Evolutionary conservation across 1,284 basidiomycete species (phyloP), one percentile per base, ranked within the genome.

Genomic region (Ceratobasidium sp.): DNA sequence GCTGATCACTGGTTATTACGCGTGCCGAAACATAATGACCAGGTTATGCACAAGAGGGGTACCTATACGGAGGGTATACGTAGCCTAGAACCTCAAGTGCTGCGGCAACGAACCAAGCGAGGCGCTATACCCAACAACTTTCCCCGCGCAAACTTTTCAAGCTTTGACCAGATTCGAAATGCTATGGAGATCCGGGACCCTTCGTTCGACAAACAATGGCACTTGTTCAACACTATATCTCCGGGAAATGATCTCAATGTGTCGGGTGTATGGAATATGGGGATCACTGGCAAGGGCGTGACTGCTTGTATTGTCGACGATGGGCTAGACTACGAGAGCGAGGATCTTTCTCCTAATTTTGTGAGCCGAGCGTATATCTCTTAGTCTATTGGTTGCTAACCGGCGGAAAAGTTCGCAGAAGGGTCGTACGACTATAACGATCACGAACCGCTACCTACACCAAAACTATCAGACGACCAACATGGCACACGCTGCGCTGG

Each of bases 401-500:
- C 6, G 42, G 26, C 57, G 57, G 50, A 57, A 0, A 82, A 98
- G 96, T 96, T 93, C 83, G 91, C 93, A 10, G 92, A 91, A 57
- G 93, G 97, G 77, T 99, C 97, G 0, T 96, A 96, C 84, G 97
- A 99, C 85, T 99, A 96, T 85, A 99, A 99, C 84, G 95, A 98
- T 83, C 96, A 99, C 83, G 91, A 91, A 48, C 88, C 91, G 10
- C 87, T 98, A 12, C 98, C 98, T 3, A 93, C 93, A 57, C 98
- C 98, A 0, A 90, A 93, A 70, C 90, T 98, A 64, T 89, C 89
- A 33, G 97, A 99, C 81, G 98, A 99, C 83, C 95, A 96, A 84
- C 98, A 99, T 83, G 98, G 98, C n/a, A 99, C 98, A 0, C 93
- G 98, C 2, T 99, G 98, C 84, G 97, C 97, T 0, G 98, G 98